phyloP scores from a whole-genome alignment of 2,329 filamentous ascomycete species.

The Epicoccum sorghinum region DNA sequence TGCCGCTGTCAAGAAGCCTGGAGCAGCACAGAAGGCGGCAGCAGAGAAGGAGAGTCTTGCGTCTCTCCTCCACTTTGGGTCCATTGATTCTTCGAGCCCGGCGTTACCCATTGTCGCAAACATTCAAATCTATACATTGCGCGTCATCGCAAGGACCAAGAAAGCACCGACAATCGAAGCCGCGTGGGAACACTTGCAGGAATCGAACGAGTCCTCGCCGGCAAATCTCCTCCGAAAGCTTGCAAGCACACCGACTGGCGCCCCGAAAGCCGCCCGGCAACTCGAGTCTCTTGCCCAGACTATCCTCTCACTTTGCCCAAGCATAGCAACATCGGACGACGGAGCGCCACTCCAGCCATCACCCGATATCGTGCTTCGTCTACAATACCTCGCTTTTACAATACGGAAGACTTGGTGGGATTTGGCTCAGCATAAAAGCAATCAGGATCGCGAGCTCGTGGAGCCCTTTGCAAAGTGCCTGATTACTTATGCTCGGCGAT shows the following conservation, averaged over 20 bases:
- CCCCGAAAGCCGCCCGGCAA: conserved; percentile 66
- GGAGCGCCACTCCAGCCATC: conserved; percentile 62
- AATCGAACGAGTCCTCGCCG: conserved; percentile 62
- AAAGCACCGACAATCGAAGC: conserved; percentile 66
- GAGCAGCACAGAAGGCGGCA: conserved; percentile 36
- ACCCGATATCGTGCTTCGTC: conserved; percentile 63
- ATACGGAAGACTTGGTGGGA: conserved; percentile 70
- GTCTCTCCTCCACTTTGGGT: conserved; percentile 68
- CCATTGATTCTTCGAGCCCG: conserved; percentile 39
- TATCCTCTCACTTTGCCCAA: conserved; percentile 70
- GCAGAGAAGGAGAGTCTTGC: conserved; percentile 57
- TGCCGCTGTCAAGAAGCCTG: conserved; percentile 13
- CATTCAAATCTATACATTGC: conserved; percentile 69
- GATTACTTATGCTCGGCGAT: conserved; percentile 64
- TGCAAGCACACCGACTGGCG: conserved; percentile 54
- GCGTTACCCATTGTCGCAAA: conserved; percentile 63
- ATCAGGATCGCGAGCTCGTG: conserved; percentile 69
- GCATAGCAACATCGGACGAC: conserved; percentile 69
- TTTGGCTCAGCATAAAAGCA: conserved; percentile 64
- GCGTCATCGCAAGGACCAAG: conserved; percentile 65
- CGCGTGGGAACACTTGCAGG: conserved; percentile 61
- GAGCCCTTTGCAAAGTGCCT: conserved; percentile 69
- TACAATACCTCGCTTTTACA: conserved; percentile 69
- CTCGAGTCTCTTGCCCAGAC: conserved; percentile 70
- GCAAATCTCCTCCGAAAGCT: conserved; percentile 61